Conservation (phyloP, 306 rosid genomes). For the Prunus padus region DNA sequence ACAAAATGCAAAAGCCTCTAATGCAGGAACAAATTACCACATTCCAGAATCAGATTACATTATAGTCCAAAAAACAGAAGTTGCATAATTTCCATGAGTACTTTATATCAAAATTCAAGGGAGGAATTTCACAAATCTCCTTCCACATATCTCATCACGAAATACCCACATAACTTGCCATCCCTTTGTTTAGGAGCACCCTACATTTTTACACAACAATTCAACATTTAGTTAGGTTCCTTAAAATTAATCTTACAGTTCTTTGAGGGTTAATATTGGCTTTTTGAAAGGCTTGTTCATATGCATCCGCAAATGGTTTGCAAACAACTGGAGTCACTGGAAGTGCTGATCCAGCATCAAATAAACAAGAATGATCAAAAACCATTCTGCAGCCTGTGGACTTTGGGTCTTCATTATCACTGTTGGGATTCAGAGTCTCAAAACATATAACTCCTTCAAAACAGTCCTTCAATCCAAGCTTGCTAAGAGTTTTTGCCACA, state of each 20-base stretch:
- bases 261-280: constrained; percentile 22
- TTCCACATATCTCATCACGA: too few species aligned
- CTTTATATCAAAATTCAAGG: too few species aligned
- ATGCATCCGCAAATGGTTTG: constrained; percentile 24
- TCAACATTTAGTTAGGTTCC: too few species aligned
- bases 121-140: too few species aligned
- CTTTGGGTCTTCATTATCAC: not conserved
- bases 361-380: not conserved
- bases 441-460: constrained; percentile 24
- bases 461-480: constrained; percentile 17
- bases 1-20: not conserved
- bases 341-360: not conserved
- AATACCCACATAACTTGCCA: too few species aligned
- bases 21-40: not conserved
- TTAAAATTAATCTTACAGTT: not conserved
- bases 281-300: constrained; percentile 7
- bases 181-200: too few species aligned
- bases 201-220: too few species aligned
- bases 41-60: too few species aligned
- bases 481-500: constrained; percentile 15
- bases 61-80: too few species aligned
- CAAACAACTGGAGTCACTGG: constrained; percentile 12
- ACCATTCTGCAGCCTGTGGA: not conserved
- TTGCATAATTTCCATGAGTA: too few species aligned
- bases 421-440: constrained; percentile 12